These are phyloP conservation scores for Cercophora scortea DNA, from an alignment of 495 filamentous ascomycete genomes.

Conservation along the genomic window DNA sequence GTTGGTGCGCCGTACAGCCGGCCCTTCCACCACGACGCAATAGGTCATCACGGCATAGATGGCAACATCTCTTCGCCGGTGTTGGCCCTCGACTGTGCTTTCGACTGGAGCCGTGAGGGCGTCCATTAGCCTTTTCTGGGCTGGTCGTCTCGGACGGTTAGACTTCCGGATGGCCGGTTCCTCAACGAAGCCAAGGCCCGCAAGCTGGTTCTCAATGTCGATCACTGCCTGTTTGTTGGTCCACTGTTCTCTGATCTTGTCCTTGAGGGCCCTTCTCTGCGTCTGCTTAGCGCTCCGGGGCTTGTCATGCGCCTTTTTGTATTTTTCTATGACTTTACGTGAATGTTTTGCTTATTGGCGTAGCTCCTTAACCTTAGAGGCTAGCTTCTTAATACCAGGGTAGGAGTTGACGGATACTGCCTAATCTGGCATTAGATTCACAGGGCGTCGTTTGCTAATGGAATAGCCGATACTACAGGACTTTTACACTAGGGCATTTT, in stretches of 20 bases:
- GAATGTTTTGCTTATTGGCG: slow-evolving; percentile 1
- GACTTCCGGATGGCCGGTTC: neutral
- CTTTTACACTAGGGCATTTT: slow-evolving; percentile 1
- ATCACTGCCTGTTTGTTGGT: slow-evolving; percentile 4
- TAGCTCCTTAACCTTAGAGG: neutral
- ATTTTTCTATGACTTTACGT: neutral
- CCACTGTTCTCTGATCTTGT: slow-evolving; percentile 4
- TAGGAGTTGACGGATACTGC: slow-evolving; percentile 1
- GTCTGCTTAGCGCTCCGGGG: slow-evolving; percentile 3
- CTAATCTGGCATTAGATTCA: neutral
- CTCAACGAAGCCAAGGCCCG: slow-evolving; percentile 3
- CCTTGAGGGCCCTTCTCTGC: neutral
- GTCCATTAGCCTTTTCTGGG: slow-evolving; percentile 3
- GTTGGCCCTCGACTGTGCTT: neutral
- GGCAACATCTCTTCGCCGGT: slow-evolving; percentile 4
- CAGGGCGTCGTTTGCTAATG: slow-evolving; percentile 1
- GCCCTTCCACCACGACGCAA: slow-evolving; percentile 3
- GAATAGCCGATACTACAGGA: slow-evolving; percentile 4
- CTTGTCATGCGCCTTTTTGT: neutral
- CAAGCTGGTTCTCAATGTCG: slow-evolving; percentile 2
- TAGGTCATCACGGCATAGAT: slow-evolving; percentile 1
- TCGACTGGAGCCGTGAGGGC: slow-evolving; percentile 3
- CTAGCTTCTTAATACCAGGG: slow-evolving; percentile 3
- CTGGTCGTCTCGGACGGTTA: neutral
- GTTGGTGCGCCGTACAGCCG: slow-evolving; percentile 1